Evolutionary conservation across 2,329 filamentous ascomycete species (phyloP).

Genomic region (Phoma herbarum): DNA sequence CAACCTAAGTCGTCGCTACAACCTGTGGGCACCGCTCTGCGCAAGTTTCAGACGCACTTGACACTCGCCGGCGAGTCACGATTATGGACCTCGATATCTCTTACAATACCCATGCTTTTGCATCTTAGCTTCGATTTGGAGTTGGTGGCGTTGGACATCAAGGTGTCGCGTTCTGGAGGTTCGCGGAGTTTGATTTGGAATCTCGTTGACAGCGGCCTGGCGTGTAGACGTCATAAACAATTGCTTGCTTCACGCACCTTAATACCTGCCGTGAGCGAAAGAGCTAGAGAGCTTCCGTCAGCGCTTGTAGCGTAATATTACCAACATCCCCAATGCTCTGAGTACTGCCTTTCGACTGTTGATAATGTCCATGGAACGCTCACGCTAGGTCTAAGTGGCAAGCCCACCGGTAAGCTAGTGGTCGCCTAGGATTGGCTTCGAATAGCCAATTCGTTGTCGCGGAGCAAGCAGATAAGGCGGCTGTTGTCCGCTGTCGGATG

Average conservation of each 20-base stretch:
- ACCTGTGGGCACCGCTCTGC: background rate
- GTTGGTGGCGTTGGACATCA: conserved; percentile 10
- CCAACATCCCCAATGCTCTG: background rate
- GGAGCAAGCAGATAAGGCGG: background rate
- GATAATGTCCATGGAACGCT: background rate
- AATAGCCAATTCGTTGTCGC: background rate
- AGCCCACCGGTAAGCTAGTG: background rate
- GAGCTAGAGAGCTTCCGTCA: background rate
- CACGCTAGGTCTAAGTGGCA: conserved; percentile 5
- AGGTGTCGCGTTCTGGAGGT: background rate
- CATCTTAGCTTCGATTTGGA: background rate
- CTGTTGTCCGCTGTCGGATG: background rate
- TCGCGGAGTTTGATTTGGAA: conserved; percentile 12
- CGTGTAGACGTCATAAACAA: conserved; percentile 5
- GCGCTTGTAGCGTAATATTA: background rate
- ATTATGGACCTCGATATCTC: background rate
- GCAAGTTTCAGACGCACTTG: background rate
- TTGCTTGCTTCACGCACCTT: background rate
- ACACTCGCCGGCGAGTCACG: conserved; percentile 11
- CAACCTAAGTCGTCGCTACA: background rate
- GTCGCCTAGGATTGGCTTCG: background rate
- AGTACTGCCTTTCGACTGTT: background rate
- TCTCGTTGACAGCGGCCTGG: background rate
- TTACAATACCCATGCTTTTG: conserved; percentile 10
- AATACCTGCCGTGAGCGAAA: background rate